Percentiles rank a stretch among this genome's conserved stretches.
These are phyloP conservation scores for Xylariales sp. DNA, from an alignment of 2,329 filamentous ascomycete species.

Conservation along the genomic window DNA sequence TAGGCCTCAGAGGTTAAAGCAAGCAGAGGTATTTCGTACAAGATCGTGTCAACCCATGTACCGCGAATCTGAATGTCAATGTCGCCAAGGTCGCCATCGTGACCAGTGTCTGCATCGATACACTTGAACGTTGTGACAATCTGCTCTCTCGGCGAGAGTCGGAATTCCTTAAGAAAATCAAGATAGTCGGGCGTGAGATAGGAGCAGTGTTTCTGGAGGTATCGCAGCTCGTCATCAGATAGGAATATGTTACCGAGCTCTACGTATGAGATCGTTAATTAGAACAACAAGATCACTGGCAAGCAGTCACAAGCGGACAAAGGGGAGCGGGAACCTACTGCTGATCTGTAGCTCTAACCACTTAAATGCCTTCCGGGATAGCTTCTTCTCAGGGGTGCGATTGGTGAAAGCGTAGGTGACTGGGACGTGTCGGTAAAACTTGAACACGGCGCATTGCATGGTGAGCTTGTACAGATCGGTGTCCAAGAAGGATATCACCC, in stretches of 20 bases:
- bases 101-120: constrained; percentile 51
- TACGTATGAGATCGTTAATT: constrained; percentile 47
- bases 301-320: constrained; percentile 15
- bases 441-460: constrained; percentile 95
- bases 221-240: constrained; percentile 73
- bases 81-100: constrained; percentile 66
- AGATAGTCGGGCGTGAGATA: constrained; percentile 80
- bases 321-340: no score
- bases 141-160: constrained; percentile 75
- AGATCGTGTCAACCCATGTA: constrained; percentile 88
- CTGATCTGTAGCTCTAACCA: constrained; percentile 84
- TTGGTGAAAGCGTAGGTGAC: constrained; percentile 96
- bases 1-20: constrained; percentile 93
- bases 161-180: constrained; percentile 75
- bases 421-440: constrained; percentile 77
- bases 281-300: background rate
- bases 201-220: constrained; percentile 71
- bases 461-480: constrained; percentile 93
- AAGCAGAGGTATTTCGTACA: constrained; percentile 94
- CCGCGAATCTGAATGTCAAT: constrained; percentile 75
- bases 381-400: constrained; percentile 87
- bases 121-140: constrained; percentile 65
- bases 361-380: constrained; percentile 74
- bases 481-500: constrained; percentile 77
- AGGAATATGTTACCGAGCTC: constrained; percentile 79